Conservation (phyloP, 2,329 filamentous ascomycete species). For the Fusarium euwallaceae region DNA sequence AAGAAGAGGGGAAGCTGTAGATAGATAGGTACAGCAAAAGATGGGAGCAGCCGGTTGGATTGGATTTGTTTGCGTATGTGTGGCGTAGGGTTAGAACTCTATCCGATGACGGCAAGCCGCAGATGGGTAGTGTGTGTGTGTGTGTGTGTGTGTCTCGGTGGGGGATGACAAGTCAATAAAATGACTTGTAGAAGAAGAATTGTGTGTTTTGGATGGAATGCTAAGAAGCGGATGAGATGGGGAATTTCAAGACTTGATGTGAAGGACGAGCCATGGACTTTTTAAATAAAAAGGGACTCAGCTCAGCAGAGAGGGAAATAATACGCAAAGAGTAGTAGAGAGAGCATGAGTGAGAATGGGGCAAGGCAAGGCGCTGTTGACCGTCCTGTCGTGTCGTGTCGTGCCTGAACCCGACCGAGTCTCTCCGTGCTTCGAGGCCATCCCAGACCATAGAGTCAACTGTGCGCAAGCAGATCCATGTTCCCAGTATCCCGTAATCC, state of each 20-base stretch:
- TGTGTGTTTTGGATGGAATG: not conserved
- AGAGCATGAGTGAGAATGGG: conserved; percentile 25
- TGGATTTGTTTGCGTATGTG: conserved; percentile 8
- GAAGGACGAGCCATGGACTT: conserved; percentile 36
- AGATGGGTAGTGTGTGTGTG: conserved; percentile 7
- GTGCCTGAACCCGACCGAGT: conserved; percentile 3
- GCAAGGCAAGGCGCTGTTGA: not conserved
- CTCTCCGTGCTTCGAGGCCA: conserved; percentile 5
- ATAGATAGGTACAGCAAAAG: conserved; percentile 1
- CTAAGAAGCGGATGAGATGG: not conserved
- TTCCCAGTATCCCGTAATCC: not conserved
- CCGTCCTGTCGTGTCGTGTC: not conserved
- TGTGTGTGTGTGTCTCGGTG: conserved; percentile 16
- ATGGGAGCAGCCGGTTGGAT: conserved; percentile 29
- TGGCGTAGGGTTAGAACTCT: conserved; percentile 22
- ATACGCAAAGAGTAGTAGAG: conserved; percentile 2
- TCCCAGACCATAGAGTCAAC: conserved; percentile 1
- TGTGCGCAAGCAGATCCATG: conserved; percentile 2
- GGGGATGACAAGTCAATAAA: conserved; percentile 13
- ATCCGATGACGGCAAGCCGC: conserved; percentile 36
- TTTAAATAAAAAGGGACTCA: conserved; percentile 28
- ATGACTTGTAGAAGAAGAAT: not conserved
- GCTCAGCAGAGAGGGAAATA: conserved; percentile 4
- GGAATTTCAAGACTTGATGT: not conserved
- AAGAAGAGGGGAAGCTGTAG: conserved; percentile 25